A percentile compares a stretch with the other conserved stretches of the same genome.
These are phyloP conservation scores for Barnettozyma pratensis DNA, from an alignment of 805 yeast genomes.

Conservation along the genomic window DNA sequence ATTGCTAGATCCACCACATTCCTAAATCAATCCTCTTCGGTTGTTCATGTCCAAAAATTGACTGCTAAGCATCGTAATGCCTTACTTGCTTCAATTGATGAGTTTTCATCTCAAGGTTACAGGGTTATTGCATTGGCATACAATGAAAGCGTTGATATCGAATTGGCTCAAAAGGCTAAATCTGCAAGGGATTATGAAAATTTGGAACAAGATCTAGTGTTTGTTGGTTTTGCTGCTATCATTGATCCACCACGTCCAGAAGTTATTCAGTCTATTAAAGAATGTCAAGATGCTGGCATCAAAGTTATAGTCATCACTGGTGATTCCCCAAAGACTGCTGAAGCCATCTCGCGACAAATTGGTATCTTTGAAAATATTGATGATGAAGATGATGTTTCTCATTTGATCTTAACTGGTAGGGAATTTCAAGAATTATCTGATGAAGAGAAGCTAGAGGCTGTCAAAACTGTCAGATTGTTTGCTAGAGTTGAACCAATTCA, in stretches of 20 bases:
- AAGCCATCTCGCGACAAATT: conserved; percentile 42
- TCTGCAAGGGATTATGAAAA: conserved; percentile 35
- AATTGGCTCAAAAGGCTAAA: conserved; percentile 25
- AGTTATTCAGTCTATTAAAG: conserved; percentile 29
- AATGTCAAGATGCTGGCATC: conserved; percentile 37
- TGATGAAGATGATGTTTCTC: conserved; percentile 20
- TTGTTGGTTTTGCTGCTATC: conserved; percentile 38
- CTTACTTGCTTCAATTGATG: conserved; percentile 33
- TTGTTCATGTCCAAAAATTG: conserved; percentile 19
- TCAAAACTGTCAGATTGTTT: conserved; percentile 39
- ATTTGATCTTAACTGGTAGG: conserved; percentile 34
- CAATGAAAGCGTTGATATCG: conserved; percentile 30
- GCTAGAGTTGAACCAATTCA: conserved; percentile 56
- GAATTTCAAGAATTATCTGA: conserved; percentile 31
- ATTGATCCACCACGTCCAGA: conserved; percentile 42
- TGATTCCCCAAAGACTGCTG: conserved; percentile 49
- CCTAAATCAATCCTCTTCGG: conserved; percentile 26
- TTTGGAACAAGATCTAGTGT: conserved; percentile 24
- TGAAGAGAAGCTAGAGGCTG: conserved; percentile 37
- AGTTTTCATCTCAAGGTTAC: conserved; percentile 32
- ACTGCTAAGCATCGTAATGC: conserved; percentile 28
- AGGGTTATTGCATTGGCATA: conserved; percentile 29
- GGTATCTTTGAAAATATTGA: conserved; percentile 28
- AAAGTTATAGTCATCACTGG: conserved; percentile 46
- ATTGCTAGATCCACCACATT: conserved; percentile 37